Evolutionary conservation across 2,329 filamentous ascomycete species (phyloP), one percentile per base, ranked within the genome.

Genomic region (Cercospora sesami): DNA sequence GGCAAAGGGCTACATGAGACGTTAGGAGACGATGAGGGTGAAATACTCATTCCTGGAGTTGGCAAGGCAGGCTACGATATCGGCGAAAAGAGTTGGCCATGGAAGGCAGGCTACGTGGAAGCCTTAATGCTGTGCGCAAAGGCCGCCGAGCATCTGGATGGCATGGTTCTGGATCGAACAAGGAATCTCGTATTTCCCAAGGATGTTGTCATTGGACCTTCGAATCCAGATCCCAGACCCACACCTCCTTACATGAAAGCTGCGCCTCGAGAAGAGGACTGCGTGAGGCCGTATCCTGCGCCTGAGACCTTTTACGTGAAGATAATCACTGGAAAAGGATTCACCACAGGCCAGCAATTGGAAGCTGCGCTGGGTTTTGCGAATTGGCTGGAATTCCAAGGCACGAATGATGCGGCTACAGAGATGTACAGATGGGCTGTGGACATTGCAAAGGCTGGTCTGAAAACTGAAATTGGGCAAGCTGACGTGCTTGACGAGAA

Each of bases 91-190:
- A 90, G 89, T 70, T 92, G 96, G 79, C 84, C 90, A 60, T 98
- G 94, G 94, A 85, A 90, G 74, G 85, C 92, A 65, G 93, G 93
- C 0, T 98, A 98, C 80, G 93, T 90, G 75, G 89, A 96, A 75
- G 86, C 89, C 3, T 81, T 97, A 58, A 92, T 97, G 87, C 85
- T 90, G 10, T 87, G 88, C 68, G 94, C 90, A 0, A 87, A 87
- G 72, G 88, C 90, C 0, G 89, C 93, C 4, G 94, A 97, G 80
- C 88, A 94, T 73, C 81, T 96, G 26, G 92, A 97, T 71, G 91
- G 90, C 59, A 93, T 90, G 85, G 84, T 96, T 16, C 83, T 86
- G 53, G 93, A 96, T 78, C 87, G 80, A 55, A 89, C 85, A 8
- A 85, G 88, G 70, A 84, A 86, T 51, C 80, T 90, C 28, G 85